Evolutionary conservation across 2,329 filamentous ascomycete species (phyloP).

Genomic region (Cercospora zeina): DNA sequence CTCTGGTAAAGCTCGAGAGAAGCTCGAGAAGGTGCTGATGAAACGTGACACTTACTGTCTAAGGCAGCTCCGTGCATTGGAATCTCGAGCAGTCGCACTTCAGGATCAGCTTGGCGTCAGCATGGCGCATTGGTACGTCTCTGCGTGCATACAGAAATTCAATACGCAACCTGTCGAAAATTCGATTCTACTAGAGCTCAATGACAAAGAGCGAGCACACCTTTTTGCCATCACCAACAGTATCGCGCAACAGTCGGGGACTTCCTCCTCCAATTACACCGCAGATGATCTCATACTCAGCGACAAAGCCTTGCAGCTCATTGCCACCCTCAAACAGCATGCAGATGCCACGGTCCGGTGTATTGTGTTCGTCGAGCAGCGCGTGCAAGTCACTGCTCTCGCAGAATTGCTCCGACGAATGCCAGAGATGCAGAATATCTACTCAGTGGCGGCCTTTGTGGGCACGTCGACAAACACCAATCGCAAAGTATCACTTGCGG

Average conservation of each 20-base stretch:
- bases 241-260: constrained; percentile 1
- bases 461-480: constrained; percentile 50
- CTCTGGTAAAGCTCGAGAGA: constrained; percentile 31
- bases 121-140: constrained; percentile 45
- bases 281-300: constrained; percentile 4
- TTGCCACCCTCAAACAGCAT: constrained; percentile 42
- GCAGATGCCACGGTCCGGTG: constrained; percentile 42
- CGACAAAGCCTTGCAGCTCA: constrained; percentile 35
- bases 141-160: constrained; percentile 41
- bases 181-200: constrained; percentile 36
- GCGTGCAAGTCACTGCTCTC: constrained; percentile 46
- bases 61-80: constrained; percentile 43
- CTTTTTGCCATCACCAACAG: constrained; percentile 28
- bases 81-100: constrained; percentile 40
- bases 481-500: constrained; percentile 51
- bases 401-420: constrained; percentile 31
- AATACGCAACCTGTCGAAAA: constrained; percentile 30
- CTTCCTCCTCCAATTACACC: not conserved
- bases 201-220: constrained; percentile 40
- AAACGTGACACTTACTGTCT: constrained; percentile 45
- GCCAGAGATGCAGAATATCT: constrained; percentile 38
- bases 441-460: constrained; percentile 54
- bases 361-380: constrained; percentile 51
- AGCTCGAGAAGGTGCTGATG: constrained; percentile 35
- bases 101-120: constrained; percentile 43